Percentiles rank a stretch among this genome's conserved stretches.
Conservation (phyloP, 768 basidiomycete genomes). For the Jaapia argillacea region DNA sequence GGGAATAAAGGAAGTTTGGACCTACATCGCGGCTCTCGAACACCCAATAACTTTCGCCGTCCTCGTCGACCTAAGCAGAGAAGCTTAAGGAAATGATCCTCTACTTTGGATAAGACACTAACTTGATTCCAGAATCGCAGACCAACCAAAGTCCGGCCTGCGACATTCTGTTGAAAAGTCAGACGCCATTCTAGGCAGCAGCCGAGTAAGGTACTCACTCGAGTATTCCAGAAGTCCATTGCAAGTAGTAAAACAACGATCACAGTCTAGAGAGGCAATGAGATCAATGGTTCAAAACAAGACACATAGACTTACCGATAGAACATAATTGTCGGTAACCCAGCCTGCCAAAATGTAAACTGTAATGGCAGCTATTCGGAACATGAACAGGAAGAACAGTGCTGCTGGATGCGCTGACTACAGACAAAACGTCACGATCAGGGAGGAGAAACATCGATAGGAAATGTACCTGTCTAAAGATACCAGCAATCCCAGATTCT, state of each 20-base stretch:
- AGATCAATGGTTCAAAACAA: slow-evolving; percentile 1
- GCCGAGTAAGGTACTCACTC: slow-evolving; percentile 39
- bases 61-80: slow-evolving; percentile 72
- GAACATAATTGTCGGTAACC: slow-evolving; percentile 84
- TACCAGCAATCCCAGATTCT: slow-evolving; percentile 69
- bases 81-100: slow-evolving; percentile 16
- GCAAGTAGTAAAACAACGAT: slow-evolving; percentile 87
- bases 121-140: slow-evolving; percentile 97
- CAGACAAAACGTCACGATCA: neutral
- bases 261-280: slow-evolving; percentile 49
- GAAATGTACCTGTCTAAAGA: slow-evolving; percentile 58
- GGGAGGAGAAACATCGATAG: neutral
- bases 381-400: slow-evolving; percentile 83
- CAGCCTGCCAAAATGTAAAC: slow-evolving; percentile 92
- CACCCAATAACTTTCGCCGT: slow-evolving; percentile 95
- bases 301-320: slow-evolving; percentile 54
- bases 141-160: slow-evolving; percentile 89
- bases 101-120: neutral
- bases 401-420: slow-evolving; percentile 76
- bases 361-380: slow-evolving; percentile 78
- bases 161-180: slow-evolving; percentile 62
- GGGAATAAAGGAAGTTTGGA: slow-evolving; percentile 4
- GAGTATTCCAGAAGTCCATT: slow-evolving; percentile 98
- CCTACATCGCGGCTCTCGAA: slow-evolving; percentile 94
- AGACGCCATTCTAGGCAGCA: slow-evolving; percentile 1